Evolutionary conservation across 2,329 filamentous ascomycete species (phyloP).

Genomic region (Rutstroemia sp.): DNA sequence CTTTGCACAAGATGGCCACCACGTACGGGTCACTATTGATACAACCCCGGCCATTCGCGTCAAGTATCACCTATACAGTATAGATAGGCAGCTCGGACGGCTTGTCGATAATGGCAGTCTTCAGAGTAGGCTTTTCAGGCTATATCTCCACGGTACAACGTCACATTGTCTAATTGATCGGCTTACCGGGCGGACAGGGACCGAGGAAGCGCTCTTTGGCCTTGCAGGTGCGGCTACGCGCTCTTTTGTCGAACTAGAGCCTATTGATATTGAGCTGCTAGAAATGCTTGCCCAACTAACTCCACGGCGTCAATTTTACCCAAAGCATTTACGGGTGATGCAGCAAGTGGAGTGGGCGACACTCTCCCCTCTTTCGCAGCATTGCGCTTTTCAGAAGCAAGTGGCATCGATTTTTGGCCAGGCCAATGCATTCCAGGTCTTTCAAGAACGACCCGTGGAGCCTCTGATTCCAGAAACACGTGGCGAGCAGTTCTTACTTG

Average conservation of each 20-base stretch:
- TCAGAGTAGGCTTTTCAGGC: conserved; percentile 43
- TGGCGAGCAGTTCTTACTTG: conserved; percentile 31
- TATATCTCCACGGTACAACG: conserved; percentile 48
- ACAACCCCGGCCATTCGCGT: not conserved
- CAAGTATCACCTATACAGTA: conserved; percentile 36
- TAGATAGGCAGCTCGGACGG: conserved; percentile 43
- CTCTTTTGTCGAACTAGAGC: too few species aligned
- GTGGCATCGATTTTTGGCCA: conserved; percentile 34
- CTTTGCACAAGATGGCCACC: conserved; percentile 14
- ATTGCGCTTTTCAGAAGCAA: conserved; percentile 34
- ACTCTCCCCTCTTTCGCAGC: conserved; percentile 38
- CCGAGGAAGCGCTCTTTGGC: not conserved
- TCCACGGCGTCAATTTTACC: too few species aligned
- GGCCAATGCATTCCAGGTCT: conserved; percentile 13
- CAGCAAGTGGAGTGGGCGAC: conserved; percentile 39
- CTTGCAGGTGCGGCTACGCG: too few species aligned
- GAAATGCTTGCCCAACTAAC: too few species aligned
- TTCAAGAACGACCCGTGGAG: conserved; percentile 10
- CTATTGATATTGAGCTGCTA: too few species aligned
- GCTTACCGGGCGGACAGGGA: conserved; percentile 13
- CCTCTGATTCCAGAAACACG: conserved; percentile 16
- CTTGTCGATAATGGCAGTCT: conserved; percentile 44
- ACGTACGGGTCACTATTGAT: conserved; percentile 34
- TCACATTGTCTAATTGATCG: conserved; percentile 36
- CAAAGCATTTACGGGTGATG: conserved; percentile 31